Conservation (phyloP, 805 yeast species). For the Candida nanaspora region DNA sequence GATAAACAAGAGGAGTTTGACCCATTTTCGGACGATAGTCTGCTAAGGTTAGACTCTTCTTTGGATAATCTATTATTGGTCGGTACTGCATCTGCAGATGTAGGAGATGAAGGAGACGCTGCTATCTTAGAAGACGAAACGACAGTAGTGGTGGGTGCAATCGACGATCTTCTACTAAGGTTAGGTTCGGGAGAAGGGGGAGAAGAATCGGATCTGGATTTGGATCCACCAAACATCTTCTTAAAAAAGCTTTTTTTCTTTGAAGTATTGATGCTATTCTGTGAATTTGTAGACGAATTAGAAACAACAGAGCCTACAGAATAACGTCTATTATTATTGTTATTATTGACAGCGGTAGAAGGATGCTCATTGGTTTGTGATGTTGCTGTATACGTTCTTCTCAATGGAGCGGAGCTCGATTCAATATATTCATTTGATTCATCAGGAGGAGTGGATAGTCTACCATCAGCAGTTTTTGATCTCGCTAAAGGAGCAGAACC, state of each 20-base stretch:
- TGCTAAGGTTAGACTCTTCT: too few species aligned
- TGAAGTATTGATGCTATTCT: background rate
- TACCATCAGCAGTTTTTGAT: slow-evolving; percentile 20
- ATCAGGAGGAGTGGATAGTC: background rate
- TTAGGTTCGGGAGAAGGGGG: slow-evolving; percentile 4
- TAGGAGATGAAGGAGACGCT: background rate
- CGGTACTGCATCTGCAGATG: background rate
- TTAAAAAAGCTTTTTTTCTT: slow-evolving; percentile 18
- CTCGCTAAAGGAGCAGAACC: slow-evolving; percentile 11
- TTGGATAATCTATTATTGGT: too few species aligned
- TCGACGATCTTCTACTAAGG: slow-evolving; percentile 5
- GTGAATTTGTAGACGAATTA: background rate
- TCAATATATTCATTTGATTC: slow-evolving; percentile 3
- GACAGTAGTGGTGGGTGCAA: slow-evolving; percentile 1
- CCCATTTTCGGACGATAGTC: too few species aligned
- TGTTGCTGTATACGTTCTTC: slow-evolving; percentile 23
- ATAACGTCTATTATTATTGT: background rate
- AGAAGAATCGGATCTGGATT: slow-evolving; percentile 1
- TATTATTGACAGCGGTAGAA: background rate
- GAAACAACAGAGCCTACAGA: background rate
- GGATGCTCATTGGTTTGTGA: slow-evolving; percentile 5
- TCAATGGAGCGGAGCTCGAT: slow-evolving; percentile 6
- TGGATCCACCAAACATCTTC: slow-evolving; percentile 20
- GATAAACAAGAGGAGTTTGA: too few species aligned
- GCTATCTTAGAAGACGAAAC: background rate